Conservation (phyloP, 495 filamentous ascomycete species). For the Hyaloscypha variabilis region DNA sequence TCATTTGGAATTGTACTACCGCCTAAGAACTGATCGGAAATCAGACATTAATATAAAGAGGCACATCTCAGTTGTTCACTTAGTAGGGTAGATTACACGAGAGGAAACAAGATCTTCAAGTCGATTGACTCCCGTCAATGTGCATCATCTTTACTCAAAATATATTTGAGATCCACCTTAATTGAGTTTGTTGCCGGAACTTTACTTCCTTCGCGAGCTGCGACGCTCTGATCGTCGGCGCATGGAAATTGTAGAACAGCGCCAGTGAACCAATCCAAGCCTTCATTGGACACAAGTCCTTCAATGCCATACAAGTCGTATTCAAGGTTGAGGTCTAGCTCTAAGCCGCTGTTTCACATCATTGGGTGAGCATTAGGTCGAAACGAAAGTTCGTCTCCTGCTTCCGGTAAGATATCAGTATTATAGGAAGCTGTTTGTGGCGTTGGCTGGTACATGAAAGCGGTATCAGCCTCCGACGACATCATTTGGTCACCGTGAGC, state of each 20-base stretch:
- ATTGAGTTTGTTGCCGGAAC: too few species aligned
- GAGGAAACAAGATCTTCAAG: too few species aligned
- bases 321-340: conserved; percentile 2
- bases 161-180: too few species aligned
- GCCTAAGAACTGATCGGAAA: background rate
- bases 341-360: background rate
- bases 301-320: background rate
- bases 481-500: background rate
- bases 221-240: too few species aligned
- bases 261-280: conserved; percentile 6
- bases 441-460: background rate
- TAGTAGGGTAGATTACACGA: too few species aligned
- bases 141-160: too few species aligned
- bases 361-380: background rate
- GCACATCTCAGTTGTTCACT: background rate
- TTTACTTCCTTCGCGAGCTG: too few species aligned
- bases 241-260: background rate
- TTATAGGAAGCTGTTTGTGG: background rate
- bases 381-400: background rate
- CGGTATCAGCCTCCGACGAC: background rate
- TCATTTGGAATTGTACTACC: background rate
- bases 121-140: too few species aligned
- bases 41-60: background rate
- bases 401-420: background rate
- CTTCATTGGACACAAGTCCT: background rate